Base-by-base conservation (phyloP, 164 flowering plant genomes). In the Echeveria elegans region DNA sequence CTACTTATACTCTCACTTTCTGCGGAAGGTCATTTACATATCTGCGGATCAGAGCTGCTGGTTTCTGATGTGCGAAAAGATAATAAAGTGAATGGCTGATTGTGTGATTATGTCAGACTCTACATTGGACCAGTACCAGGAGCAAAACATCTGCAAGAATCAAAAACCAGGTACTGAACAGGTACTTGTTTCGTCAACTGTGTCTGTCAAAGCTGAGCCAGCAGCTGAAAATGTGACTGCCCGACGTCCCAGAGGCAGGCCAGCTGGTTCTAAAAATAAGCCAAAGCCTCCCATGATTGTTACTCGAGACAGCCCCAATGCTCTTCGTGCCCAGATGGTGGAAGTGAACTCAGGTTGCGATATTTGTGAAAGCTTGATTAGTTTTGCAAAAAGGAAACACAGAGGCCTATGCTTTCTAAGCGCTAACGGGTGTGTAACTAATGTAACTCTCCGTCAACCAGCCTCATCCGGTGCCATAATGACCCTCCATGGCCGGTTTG, bases 241-340 rank as follows among this genome's bases (percentile, higher is more conserved):
- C 5, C 81, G 96, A 0, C 74, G 92, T 18, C 90, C 96, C 0
- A 71, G 92, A 16, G 96, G 96, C 15, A 74, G 96, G 0, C 96
- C 96, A 0, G 84, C 92, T 0, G 96, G 96, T 0, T 88, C 96
- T 6, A 88, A 87, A 69, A 88, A 88, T 83, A 88, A 82, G 73
- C 84, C 87, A 8, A 88, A 84, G 67, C 92, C 92, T 2, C 96
- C 96, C 15, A 90, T 87, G 2, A 85, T 86, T 45, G 84, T 88
- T 26, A 87, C 92, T 0, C 66, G 92, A 6, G 96, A 88, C 73
- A 88, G 96, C 66, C 87, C 96, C 10, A 88, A 88, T 68, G 85
- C 92, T 0, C 85, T 88, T 6, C 72, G 96, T 5, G 96, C 92
- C 0, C 96, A 87, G 72, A 88, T 88, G 38, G 66, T 88, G 14